Conservation (phyloP, 2,329 filamentous ascomycete species). For the Fusarium sp. region DNA sequence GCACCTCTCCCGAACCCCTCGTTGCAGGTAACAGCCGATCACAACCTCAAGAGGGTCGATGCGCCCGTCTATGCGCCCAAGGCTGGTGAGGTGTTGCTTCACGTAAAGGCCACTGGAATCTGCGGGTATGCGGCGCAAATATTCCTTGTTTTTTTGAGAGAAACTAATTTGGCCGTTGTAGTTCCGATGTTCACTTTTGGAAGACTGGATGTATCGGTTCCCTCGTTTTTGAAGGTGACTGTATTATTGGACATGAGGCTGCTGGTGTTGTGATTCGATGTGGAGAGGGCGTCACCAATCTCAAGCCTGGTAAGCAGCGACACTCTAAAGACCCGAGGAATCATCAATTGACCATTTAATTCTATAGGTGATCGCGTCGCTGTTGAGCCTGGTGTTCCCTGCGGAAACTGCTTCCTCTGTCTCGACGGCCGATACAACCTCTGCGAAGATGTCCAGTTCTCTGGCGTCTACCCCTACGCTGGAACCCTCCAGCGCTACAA, state of each 20-base stretch:
- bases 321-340: neutral
- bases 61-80: constrained; percentile 64
- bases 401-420: constrained; percentile 66
- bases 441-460: constrained; percentile 67
- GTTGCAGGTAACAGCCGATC: constrained; percentile 63
- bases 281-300: constrained; percentile 60
- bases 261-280: constrained; percentile 66
- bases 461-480: constrained; percentile 66
- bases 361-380: constrained; percentile 67
- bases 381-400: constrained; percentile 71
- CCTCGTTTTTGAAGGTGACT: constrained; percentile 67
- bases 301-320: constrained; percentile 54
- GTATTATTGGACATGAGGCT: constrained; percentile 71
- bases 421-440: constrained; percentile 68
- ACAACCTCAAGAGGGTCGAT: constrained; percentile 63
- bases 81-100: constrained; percentile 63
- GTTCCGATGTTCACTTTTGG: constrained; percentile 74
- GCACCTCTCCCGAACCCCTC: constrained; percentile 47
- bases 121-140: constrained; percentile 58
- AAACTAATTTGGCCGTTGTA: constrained; percentile 38
- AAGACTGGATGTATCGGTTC: constrained; percentile 69
- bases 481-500: constrained; percentile 69
- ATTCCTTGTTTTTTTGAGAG: neutral
- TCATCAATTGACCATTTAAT: constrained; percentile 6
- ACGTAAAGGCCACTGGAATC: constrained; percentile 69